These are phyloP conservation scores for Bretschneidera sinensis DNA, from an alignment of 345 rosid genomes.

Conservation along the genomic window DNA sequence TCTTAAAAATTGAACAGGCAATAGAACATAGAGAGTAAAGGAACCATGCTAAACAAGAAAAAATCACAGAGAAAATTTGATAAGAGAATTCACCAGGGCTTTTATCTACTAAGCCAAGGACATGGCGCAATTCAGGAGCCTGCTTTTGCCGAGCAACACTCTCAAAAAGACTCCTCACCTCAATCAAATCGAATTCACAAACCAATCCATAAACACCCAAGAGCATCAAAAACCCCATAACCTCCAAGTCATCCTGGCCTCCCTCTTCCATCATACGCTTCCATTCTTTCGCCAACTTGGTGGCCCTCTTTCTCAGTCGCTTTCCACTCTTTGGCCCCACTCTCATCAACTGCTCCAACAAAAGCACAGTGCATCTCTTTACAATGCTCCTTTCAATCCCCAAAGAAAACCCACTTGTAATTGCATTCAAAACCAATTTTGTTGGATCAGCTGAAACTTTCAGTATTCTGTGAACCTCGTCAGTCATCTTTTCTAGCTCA, in stretches of 20 bases:
- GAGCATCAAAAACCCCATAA: constrained; percentile 15
- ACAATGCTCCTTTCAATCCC: background rate
- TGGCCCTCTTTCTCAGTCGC: background rate
- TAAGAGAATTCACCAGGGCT: constrained; percentile 9
- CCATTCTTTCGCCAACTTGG: constrained; percentile 4
- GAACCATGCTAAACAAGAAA: no score
- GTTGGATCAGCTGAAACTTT: constrained; percentile 23
- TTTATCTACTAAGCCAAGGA: constrained; percentile 3
- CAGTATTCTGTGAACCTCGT: constrained; percentile 14
- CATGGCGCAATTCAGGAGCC: constrained; percentile 6
- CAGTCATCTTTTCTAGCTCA: constrained; percentile 14
- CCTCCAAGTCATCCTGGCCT: background rate
- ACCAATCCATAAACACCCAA: constrained; percentile 10
- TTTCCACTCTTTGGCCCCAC: constrained; percentile 17
- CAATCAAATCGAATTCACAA: constrained; percentile 1
- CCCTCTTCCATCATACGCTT: constrained; percentile 1
- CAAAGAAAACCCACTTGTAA: background rate
- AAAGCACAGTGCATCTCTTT: constrained; percentile 1
- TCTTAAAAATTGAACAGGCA: no score
- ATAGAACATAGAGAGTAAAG: no score
- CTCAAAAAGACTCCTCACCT: constrained; percentile 7
- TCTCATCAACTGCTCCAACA: constrained; percentile 1
- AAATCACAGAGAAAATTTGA: no score
- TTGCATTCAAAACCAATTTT: no score
- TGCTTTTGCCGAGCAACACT: constrained; percentile 9